Percentiles rank a stretch among this genome's conserved stretches.
Conservation (phyloP, 2,329 filamentous ascomycete genomes). For the Paecilomyces fulvus region DNA sequence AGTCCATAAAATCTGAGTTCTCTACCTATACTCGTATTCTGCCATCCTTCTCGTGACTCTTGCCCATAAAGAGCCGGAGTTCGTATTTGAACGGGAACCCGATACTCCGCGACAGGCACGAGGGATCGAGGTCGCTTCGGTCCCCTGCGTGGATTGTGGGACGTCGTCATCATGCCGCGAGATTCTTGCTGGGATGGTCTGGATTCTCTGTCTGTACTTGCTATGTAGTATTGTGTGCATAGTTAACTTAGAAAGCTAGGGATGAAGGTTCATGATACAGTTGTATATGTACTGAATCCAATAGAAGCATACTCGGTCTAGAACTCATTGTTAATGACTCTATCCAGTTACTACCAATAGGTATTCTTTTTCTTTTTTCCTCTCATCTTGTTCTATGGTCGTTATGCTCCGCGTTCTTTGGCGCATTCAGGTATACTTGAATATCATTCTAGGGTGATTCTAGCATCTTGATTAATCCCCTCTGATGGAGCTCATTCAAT, state of each 20-base stretch:
- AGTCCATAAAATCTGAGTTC: too few species aligned
- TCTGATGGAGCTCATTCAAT: too few species aligned
- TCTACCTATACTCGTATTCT: too few species aligned
- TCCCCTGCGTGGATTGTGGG: not conserved
- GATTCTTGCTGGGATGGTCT: not conserved
- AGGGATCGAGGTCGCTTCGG: not conserved
- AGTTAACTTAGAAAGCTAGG: too few species aligned
- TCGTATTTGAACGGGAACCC: not conserved
- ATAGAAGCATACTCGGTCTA: too few species aligned
- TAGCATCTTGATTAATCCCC: too few species aligned
- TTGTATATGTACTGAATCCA: too few species aligned
- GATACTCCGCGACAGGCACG: not conserved
- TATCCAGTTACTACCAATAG: not conserved
- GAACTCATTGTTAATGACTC: not conserved
- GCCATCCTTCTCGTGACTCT: not conserved
- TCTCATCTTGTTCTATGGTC: not conserved
- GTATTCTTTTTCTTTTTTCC: not conserved
- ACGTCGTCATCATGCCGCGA: not conserved
- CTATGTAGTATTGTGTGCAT: not conserved
- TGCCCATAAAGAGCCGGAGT: not conserved
- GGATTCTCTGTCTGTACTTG: too few species aligned
- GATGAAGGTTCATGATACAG: too few species aligned
- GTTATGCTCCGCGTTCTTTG: not conserved
- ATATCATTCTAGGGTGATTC: not conserved
- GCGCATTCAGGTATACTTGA: not conserved